phyloP scores from a whole-genome alignment of 345 rosid species.

The Lenwebbia sp. region DNA sequence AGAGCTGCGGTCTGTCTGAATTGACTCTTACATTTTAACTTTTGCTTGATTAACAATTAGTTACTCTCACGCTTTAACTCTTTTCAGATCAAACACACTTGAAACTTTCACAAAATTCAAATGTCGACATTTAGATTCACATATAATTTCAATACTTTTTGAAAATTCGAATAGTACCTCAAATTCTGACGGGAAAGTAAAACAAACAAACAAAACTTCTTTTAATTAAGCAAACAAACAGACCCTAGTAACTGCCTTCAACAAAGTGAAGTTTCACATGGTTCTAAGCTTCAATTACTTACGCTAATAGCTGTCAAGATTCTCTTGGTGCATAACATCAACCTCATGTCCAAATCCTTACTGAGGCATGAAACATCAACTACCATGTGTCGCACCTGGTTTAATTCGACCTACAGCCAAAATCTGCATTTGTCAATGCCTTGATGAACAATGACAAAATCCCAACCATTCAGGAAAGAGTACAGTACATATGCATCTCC shows the following conservation, averaged over 20 bases:
- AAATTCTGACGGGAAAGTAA: not conserved
- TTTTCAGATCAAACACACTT: not conserved
- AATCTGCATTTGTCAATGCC: not conserved
- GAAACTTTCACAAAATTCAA: not conserved
- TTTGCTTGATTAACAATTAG: not conserved
- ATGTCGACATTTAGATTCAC: not conserved
- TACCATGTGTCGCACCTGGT: conserved; percentile 3
- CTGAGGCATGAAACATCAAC: conserved; percentile 20
- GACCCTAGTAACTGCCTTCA: not conserved
- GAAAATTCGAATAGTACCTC: not conserved
- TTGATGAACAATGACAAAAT: not conserved
- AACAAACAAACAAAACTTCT: not conserved
- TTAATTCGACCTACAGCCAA: not conserved
- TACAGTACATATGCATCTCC: not conserved
- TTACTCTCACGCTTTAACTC: not conserved
- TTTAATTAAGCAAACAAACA: not conserved
- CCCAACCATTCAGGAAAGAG: not conserved
- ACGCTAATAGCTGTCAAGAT: conserved; percentile 23
- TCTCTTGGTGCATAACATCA: conserved; percentile 39
- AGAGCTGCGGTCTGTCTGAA: not conserved
- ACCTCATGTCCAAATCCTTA: conserved; percentile 59
- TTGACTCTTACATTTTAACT: not conserved
- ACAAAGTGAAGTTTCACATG: not conserved
- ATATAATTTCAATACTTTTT: not conserved
- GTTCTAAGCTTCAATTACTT: not conserved